A percentile compares a stretch with the other conserved stretches of the same genome.
These are phyloP conservation scores for Leptographium lundbergii DNA, from an alignment of 2,329 filamentous ascomycete genomes.

Conservation along the genomic window DNA sequence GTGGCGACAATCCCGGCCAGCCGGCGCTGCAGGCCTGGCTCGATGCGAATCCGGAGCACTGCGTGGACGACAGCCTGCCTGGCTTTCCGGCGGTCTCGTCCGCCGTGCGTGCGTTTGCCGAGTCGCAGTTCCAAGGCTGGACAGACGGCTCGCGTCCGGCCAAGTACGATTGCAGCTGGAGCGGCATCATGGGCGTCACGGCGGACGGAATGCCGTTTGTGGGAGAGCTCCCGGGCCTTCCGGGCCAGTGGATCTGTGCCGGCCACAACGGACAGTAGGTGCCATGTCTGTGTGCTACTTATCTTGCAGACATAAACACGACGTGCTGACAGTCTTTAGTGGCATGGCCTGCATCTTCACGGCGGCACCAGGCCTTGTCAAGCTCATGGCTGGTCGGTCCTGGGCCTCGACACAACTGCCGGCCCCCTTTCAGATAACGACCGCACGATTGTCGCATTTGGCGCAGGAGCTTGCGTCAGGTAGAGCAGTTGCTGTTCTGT, in stretches of 20 bases:
- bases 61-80: conserved; percentile 1
- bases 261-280: conserved; percentile 4
- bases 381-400: not conserved
- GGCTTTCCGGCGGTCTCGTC: not conserved
- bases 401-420: not conserved
- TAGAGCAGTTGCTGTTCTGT: not conserved
- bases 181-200: not conserved
- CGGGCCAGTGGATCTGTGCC: conserved; percentile 3
- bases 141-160: not conserved
- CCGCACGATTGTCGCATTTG: not conserved
- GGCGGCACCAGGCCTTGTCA: not conserved
- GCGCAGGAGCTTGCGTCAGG: not conserved
- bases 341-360: conserved; percentile 4
- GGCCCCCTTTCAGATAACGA: not conserved
- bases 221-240: not conserved
- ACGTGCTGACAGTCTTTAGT: not conserved
- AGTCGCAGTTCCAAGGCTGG: not conserved
- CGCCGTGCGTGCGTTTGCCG: not conserved
- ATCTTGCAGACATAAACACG: not conserved
- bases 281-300: no score
- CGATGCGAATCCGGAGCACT: not conserved
- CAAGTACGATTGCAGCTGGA: conserved; percentile 3
- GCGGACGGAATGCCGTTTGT: conserved; percentile 1
- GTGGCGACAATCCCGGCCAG: conserved; percentile 2
- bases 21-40: not conserved